Base-by-base conservation (phyloP, 106 monocot species). In the Acorus calamus region DNA sequence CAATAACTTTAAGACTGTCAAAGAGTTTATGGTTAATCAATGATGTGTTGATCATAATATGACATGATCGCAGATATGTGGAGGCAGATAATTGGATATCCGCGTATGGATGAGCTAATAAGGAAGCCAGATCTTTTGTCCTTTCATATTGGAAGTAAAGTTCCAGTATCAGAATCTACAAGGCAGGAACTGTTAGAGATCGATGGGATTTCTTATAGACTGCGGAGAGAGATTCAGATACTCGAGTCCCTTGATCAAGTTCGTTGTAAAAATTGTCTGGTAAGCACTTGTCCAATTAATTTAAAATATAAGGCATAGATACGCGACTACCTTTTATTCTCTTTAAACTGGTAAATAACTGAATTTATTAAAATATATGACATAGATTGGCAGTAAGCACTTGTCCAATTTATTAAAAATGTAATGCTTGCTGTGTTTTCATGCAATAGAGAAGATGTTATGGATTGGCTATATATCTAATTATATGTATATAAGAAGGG, bases 161-260 rank as follows among this genome's bases (percentile, higher is more conserved):
- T 98, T 70, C 98, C 98, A 53, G 49, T 98, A 41, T 88, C 98
- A 54, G 88, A 83, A 65, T 70, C 83, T 57, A 81, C 77, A 14
- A 83, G 98, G 67, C 98, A 98, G 63, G 92, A 98, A 53, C 74
- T 98, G 11, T 74, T 98, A 60, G 98, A 98, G 68, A 88, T 88
- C 45, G 69, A 98, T 83, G 98, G 91, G 41, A 67, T 98, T 46
- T 92, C 98, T 42, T 98, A 92, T 66, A 74, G 98, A 77, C 60
- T 98, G 42, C 87, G 54, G 67, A 85, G 72, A 50, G 98, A 98
- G 73, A 92, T 98, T 51, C 83, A 88, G 77, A 72, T 92, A 55
- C 98, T 98, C 44, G 75, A 81, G 65, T 69, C 64, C 45, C 86
- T 92, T 63, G 78, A 98, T 74, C 80, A 73, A 73, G 66, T 98